Conservation (phyloP, 2,329 filamentous ascomycete genomes). For the Chaetomiaceae sp. region DNA sequence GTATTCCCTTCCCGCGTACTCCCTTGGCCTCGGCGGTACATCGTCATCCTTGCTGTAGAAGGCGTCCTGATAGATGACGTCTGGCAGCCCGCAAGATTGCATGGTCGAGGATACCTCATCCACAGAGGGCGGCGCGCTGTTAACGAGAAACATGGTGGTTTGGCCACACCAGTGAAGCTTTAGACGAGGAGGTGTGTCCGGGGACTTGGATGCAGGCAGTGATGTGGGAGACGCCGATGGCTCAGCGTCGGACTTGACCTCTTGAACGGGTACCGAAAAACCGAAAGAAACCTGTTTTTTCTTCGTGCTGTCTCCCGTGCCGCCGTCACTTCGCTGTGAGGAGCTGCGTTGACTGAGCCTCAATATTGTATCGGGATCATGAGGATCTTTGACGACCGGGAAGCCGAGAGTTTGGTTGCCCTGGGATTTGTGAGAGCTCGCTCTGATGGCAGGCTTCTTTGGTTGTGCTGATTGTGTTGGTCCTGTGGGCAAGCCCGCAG, state of each 20-base stretch:
- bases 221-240: neutral
- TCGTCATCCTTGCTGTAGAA: conserved; percentile 82
- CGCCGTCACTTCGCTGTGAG: conserved; percentile 47
- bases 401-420: conserved; percentile 54
- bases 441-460: conserved; percentile 30
- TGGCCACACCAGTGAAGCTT: conserved; percentile 22
- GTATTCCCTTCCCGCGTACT: conserved; percentile 87
- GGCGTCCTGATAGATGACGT: conserved; percentile 76
- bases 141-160: conserved; percentile 32
- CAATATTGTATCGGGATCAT: conserved; percentile 57
- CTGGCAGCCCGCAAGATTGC: conserved; percentile 53
- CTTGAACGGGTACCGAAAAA: conserved; percentile 14
- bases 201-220: neutral
- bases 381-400: conserved; percentile 71
- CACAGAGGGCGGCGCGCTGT: conserved; percentile 32
- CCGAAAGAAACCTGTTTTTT: conserved; percentile 38
- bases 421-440: conserved; percentile 25
- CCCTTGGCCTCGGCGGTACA: conserved; percentile 68
- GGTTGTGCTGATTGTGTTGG: conserved; percentile 24
- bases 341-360: conserved; percentile 63
- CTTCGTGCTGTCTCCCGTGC: conserved; percentile 24
- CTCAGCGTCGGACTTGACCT: neutral
- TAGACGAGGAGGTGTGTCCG: neutral
- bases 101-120: conserved; percentile 53
- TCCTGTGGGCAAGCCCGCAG: neutral